Evolutionary conservation across 2,329 filamentous ascomycete species (phyloP).

Genomic region (Diaporthe vaccinii): DNA sequence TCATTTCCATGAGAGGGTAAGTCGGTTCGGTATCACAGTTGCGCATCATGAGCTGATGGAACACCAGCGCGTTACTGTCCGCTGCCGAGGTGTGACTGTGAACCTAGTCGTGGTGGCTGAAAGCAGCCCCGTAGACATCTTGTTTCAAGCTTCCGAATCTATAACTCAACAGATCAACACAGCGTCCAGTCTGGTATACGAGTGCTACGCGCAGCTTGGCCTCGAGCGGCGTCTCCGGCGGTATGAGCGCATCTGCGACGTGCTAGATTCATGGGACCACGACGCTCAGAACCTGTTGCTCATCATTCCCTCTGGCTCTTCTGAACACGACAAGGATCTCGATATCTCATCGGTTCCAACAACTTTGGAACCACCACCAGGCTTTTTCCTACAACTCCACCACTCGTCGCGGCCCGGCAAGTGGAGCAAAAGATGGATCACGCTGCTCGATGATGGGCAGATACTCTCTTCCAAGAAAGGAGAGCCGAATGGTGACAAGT

Average conservation of each 20-base stretch:
- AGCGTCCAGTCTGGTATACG: conserved; percentile 78
- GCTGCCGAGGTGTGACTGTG: conserved; percentile 78
- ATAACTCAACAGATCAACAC: conserved; percentile 76
- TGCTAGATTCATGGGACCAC: conserved; percentile 93
- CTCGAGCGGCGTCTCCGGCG: conserved; percentile 85
- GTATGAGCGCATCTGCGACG: conserved; percentile 88
- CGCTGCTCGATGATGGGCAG: conserved; percentile 80
- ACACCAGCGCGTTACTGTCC: conserved; percentile 75
- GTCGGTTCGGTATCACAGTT: conserved; percentile 49
- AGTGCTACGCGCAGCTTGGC: conserved; percentile 81
- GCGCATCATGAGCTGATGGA: conserved; percentile 46
- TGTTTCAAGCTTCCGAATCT: conserved; percentile 74
- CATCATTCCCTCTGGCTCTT: conserved; percentile 71
- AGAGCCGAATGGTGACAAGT: conserved; percentile 73
- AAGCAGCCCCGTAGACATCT: conserved; percentile 81
- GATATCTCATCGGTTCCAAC: conserved; percentile 74
- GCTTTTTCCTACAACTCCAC: conserved; percentile 79
- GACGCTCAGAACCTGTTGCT: conserved; percentile 83
- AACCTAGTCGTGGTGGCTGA: conserved; percentile 79
- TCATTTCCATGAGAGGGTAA: conserved; percentile 82
- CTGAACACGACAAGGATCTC: conserved; percentile 71
- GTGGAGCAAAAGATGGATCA: conserved; percentile 90
- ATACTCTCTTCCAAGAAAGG: conserved; percentile 78
- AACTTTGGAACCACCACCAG: conserved; percentile 70
- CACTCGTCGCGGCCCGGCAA: conserved; percentile 86